A percentile compares a stretch with the other conserved stretches of the same genome.
These are phyloP conservation scores for Ogataea pilisensis DNA, from an alignment of 805 yeast species.

Conservation along the genomic window DNA sequence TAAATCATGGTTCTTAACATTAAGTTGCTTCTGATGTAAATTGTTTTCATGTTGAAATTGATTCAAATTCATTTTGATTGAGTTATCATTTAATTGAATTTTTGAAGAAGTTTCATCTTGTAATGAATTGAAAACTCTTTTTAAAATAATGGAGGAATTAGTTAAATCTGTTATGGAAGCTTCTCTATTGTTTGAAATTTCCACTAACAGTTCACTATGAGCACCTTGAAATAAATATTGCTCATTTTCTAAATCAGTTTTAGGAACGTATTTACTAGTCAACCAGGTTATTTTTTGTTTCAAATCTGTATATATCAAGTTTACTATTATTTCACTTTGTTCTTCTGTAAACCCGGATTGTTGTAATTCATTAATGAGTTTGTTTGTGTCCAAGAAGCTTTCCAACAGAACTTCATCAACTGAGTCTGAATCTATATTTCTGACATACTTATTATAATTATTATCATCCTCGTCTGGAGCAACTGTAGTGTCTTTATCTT, in stretches of 20 bases:
- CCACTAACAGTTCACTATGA: conserved; percentile 78
- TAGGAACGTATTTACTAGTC: conserved; percentile 44
- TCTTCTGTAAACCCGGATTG: conserved; percentile 54
- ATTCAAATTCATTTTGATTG: conserved; percentile 70
- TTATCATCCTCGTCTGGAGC: background rate
- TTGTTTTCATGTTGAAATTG: conserved; percentile 87
- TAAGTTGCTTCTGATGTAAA: conserved; percentile 61
- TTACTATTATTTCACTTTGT: conserved; percentile 60
- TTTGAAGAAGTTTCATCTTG: conserved; percentile 69
- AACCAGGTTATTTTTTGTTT: conserved; percentile 42
- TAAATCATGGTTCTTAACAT: conserved; percentile 72
- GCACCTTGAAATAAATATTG: conserved; percentile 88
- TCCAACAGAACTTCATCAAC: conserved; percentile 27
- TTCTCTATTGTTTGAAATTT: conserved; percentile 69
- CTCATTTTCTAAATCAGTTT: conserved; percentile 80
- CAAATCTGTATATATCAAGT: conserved; percentile 34
- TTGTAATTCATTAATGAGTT: conserved; percentile 48
- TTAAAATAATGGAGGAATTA: conserved; percentile 61
- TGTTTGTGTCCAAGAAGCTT: conserved; percentile 57
- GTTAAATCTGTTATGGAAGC: conserved; percentile 63
- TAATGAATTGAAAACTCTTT: conserved; percentile 65
- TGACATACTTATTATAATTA: background rate
- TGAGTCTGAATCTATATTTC: background rate
- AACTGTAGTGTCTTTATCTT: background rate
- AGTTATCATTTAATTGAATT: conserved; percentile 60